Evolutionary conservation across 257 asterid species (phyloP), one percentile per base, ranked within the genome.

Genomic region (Nicotiana otophora): DNA sequence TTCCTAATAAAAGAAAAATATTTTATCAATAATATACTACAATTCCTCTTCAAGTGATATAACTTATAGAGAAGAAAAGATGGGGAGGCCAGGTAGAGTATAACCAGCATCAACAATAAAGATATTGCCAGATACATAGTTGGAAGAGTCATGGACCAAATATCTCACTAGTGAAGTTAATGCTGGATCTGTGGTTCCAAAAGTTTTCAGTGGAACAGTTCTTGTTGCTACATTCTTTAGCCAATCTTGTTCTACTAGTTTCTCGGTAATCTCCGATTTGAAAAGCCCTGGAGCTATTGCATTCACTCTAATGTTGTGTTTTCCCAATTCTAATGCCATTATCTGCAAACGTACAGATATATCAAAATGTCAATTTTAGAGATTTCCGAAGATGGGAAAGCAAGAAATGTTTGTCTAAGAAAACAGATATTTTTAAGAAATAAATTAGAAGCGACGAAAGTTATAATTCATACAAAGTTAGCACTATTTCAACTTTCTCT

Each of bases 291-390:
- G 95, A 3, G 97, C 87, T 83, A 94, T 90, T 7, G 93, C 88
- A 84, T 94, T 94, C 84, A 94, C 97, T 81, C 93, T 88, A 82
- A 94, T 94, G 16, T 88, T 88, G 84, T 90, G 34, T 5, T 1
- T 81, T n/a, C 97, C 97, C 64, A 93, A 80, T 83, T 93, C 98
- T 85, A 91, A 0, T 3, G 97, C 98, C 98, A 95, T 93, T 16
- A 85, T 79, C 97, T 94, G 85, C 36, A 63, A 53, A 70, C 34
- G 60, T 67, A 66, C 39, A 5, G 39, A 36, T 46, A 30, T 15
- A 42, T 42, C 11, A 42, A 42, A 42, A 42, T 42, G 48, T 42
- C 48, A 42, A 7, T 42, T 39, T 1, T 8, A 42, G 11, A 42
- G 48, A 42, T 42, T 42, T 42, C 10, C 2, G 11, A 7, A 42